Evolutionary conservation across 495 filamentous ascomycete species (phyloP).

Genomic region (Penicillium robsamsonii): DNA sequence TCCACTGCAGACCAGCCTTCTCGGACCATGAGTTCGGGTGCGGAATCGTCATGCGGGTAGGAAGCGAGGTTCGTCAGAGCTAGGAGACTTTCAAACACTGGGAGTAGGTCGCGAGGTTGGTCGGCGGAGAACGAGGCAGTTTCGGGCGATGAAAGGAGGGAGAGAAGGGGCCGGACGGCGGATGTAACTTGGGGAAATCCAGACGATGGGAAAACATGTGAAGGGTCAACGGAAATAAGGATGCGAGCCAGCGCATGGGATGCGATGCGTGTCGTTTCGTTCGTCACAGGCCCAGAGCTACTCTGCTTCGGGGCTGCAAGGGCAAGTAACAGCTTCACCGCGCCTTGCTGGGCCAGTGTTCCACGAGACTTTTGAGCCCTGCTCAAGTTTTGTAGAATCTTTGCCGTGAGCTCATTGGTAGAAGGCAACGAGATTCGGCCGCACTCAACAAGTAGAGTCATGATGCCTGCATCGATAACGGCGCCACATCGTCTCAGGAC

Average conservation of each 20-base stretch:
- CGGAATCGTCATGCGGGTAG: constrained; percentile 59
- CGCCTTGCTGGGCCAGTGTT: constrained; percentile 84
- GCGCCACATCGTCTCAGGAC: constrained; percentile 73
- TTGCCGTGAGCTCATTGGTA: constrained; percentile 61
- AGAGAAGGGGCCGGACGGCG: constrained; percentile 74
- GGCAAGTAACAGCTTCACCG: constrained; percentile 75
- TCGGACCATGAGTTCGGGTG: constrained; percentile 68
- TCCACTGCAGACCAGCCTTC: constrained; percentile 71
- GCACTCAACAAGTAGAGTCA: constrained; percentile 69
- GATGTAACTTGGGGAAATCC: constrained; percentile 68
- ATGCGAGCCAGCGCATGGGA: constrained; percentile 90
- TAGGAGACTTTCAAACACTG: constrained; percentile 84
- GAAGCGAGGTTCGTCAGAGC: constrained; percentile 93
- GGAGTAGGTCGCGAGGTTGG: constrained; percentile 76
- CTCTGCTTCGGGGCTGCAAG: constrained; percentile 59
- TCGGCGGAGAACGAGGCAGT: constrained; percentile 42
- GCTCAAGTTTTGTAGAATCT: constrained; percentile 74
- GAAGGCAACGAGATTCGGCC: constrained; percentile 65
- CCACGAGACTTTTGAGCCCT: constrained; percentile 69
- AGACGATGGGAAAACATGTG: constrained; percentile 77
- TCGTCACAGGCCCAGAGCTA: constrained; percentile 31
- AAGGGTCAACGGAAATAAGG: constrained; percentile 83
- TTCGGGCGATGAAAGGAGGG: constrained; percentile 60
- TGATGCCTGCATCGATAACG: constrained; percentile 71
- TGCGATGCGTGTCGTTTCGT: constrained; percentile 56